phyloP scores from a whole-genome alignment of 2,329 filamentous ascomycete genomes.

The Mycosphaerelloides madeirae region DNA sequence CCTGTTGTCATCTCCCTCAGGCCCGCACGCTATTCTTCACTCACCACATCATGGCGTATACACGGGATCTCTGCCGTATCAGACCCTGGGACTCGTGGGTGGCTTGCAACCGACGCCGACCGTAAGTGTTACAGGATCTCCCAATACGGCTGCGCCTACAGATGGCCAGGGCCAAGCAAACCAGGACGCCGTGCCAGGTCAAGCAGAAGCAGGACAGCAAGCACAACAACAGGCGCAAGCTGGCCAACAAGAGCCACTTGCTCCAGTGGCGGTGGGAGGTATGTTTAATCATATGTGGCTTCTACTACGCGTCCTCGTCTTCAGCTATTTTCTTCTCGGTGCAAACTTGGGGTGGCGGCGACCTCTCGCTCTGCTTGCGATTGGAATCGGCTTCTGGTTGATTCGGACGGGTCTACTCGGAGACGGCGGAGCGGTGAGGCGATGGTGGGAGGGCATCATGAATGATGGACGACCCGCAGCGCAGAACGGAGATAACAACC shows the following conservation, averaged over 20 bases:
- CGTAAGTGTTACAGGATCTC: constrained; percentile 1
- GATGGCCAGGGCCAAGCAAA: constrained; percentile 1
- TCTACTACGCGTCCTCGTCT: constrained; percentile 53
- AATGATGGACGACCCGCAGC: constrained; percentile 18
- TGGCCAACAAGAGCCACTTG: constrained; percentile 12
- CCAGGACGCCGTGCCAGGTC: constrained; percentile 4
- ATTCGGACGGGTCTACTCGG: constrained; percentile 40
- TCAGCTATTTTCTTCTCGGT: constrained; percentile 55
- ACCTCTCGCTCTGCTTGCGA: constrained; percentile 37
- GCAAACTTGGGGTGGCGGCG: constrained; percentile 42
- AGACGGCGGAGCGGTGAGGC: constrained; percentile 34
- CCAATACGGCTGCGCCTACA: background rate
- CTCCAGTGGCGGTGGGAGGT: constrained; percentile 25
- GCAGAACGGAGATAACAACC: constrained; percentile 3
- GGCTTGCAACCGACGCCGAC: constrained; percentile 16
- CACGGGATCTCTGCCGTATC: constrained; percentile 10
- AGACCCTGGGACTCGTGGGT: background rate
- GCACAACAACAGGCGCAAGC: constrained; percentile 13
- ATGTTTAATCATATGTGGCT: constrained; percentile 50
- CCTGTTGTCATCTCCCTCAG: constrained; percentile 42
- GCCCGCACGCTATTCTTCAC: constrained; percentile 43
- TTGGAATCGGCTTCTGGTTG: constrained; percentile 40
- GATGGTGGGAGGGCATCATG: constrained; percentile 45
- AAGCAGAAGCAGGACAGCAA: constrained; percentile 18
- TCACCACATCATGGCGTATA: constrained; percentile 35